A percentile compares a stretch with the other conserved stretches of the same genome.
phyloP scores from a whole-genome alignment of 805 yeast species.

The Starmerella riodocensis region DNA sequence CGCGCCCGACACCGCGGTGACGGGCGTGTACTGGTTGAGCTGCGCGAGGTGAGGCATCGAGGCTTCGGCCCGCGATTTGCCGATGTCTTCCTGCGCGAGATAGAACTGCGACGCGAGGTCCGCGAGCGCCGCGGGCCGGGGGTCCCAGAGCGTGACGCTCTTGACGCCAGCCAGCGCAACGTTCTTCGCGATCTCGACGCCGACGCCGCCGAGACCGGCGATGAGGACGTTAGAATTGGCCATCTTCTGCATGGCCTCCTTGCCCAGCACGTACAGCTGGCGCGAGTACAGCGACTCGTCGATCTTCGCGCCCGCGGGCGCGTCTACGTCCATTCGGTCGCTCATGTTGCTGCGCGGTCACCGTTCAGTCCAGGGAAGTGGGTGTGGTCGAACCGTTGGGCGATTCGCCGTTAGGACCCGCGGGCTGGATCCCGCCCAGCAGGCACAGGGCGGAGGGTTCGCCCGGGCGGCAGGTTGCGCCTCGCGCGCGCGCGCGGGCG shows the following conservation, averaged over 20 bases:
- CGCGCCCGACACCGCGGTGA: conserved; percentile 45
- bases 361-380: too few relatives aligned
- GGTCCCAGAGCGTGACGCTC: conserved; percentile 75
- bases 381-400: too few relatives aligned
- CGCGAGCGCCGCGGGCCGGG: conserved; percentile 45
- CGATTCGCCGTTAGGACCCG: too few relatives aligned
- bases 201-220: conserved; percentile 83
- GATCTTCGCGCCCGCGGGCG: conserved; percentile 29
- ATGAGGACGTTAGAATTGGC: conserved; percentile 84
- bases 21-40: conserved; percentile 81
- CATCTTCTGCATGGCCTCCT: conserved; percentile 97
- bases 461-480: too few relatives aligned
- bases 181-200: conserved; percentile 92
- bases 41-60: conserved; percentile 61
- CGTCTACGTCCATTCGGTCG: conserved; percentile 2
- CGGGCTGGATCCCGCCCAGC: too few relatives aligned
- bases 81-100: conserved; percentile 56
- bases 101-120: conserved; percentile 89
- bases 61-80: conserved; percentile 61
- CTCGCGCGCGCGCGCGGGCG: too few relatives aligned
- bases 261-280: conserved; percentile 87
- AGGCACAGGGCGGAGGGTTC: too few relatives aligned
- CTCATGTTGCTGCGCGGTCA: conserved; percentile 3
- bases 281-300: conserved; percentile 94
- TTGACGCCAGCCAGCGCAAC: conserved; percentile 96